Base-by-base conservation (phyloP, 192 early-diverging fungal genomes). In the Dissophora ornata region DNA sequence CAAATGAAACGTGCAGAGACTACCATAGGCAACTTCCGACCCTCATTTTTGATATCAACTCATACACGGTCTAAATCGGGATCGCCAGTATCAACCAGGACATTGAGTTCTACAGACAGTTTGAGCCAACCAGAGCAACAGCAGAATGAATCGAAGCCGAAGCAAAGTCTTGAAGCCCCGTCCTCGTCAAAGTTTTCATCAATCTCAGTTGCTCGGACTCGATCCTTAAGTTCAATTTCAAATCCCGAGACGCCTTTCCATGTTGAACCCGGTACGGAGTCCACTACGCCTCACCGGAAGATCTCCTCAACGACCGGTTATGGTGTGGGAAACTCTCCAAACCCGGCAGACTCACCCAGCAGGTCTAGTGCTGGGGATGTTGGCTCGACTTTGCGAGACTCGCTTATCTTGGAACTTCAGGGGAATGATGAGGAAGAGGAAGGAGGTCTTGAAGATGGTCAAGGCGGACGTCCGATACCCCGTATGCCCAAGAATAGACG, bases 141-240 rank as follows among this genome's bases (percentile, higher is more conserved):
- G 11, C 50, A 40, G 12, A 12, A 53, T 19, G 44, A 30, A 3
- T 21, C 61, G 21, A 48, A 48, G 12, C 46, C 61, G 24, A 69
- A 69, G 36, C 58, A 62, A 25, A 62, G 58, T 28, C 38, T 71
- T 1, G 69, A 71, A 3, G 38, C 57, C 8, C 30, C 59, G 1
- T 50, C 58, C 12, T 29, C 41, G 12, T 36, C 63, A 2, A 32
- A 36, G 2, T 30, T 28, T 30, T 8, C 11, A 0, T 16, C 62
- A 10, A 12, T 22, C 3, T 44, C 50, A 13, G 24, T 67, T 11
- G 36, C 29, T 9, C 63, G 73, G 15, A 26, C 64, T 28, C 48
- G 73, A 29, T 77, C 73, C 1, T 18, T 77, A 2, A 77, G 59
- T 21, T 77, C 73, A 11, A 55, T 67, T 8, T 62, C 64, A 3